Evolutionary conservation across 768 basidiomycete genomes (phyloP).

Genomic region (Russula foetens): DNA sequence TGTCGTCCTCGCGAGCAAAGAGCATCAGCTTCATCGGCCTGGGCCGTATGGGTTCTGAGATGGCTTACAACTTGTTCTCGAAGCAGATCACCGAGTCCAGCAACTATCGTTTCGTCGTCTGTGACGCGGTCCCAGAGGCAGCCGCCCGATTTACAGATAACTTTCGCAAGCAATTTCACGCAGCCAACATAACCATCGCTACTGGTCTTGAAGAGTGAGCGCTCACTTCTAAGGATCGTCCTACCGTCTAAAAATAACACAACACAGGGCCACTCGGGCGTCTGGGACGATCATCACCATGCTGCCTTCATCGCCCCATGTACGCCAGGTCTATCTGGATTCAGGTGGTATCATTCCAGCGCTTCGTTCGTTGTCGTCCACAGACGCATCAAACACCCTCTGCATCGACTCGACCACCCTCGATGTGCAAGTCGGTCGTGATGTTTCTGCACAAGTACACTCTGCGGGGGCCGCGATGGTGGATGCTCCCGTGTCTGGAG

Average conservation of each 20-base stretch:
- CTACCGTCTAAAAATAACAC: not conserved
- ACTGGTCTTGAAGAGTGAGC: constrained; percentile 66
- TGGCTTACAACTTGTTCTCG: constrained; percentile 79
- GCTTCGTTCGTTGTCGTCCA: constrained; percentile 37
- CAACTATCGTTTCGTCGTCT: constrained; percentile 64
- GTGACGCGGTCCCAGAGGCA: constrained; percentile 60
- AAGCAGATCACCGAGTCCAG: constrained; percentile 48
- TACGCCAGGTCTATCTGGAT: constrained; percentile 62
- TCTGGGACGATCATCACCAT: constrained; percentile 76
- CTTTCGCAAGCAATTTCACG: constrained; percentile 51
- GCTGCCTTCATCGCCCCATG: constrained; percentile 89
- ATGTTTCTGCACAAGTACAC: constrained; percentile 49
- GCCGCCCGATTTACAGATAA: constrained; percentile 47
- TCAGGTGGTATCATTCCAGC: constrained; percentile 57
- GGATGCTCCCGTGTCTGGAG: constrained; percentile 93
- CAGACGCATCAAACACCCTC: constrained; percentile 41
- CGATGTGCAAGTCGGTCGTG: constrained; percentile 66
- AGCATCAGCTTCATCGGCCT: constrained; percentile 78
- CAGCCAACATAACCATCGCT: constrained; percentile 49
- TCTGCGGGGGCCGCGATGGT: constrained; percentile 63
- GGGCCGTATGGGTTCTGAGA: constrained; percentile 83
- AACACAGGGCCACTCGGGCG: constrained; percentile 47
- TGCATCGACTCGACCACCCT: constrained; percentile 90
- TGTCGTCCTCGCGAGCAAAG: constrained; percentile 23
- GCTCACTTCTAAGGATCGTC: constrained; percentile 1